phyloP scores from a whole-genome alignment of 805 yeast genomes.

The Saturnispora sanitii region DNA sequence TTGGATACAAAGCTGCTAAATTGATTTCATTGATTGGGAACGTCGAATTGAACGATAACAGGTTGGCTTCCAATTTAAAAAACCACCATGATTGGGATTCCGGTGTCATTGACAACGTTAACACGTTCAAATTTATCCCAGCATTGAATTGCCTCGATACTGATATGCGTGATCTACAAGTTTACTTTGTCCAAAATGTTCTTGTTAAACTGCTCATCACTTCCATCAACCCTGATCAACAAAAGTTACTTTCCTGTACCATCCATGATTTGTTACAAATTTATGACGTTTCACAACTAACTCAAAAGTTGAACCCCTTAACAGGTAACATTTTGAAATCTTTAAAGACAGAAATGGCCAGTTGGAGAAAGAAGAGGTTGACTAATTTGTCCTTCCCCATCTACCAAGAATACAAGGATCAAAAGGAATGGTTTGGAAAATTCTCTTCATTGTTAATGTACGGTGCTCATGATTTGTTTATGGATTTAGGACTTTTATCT shows the following conservation, averaged over 20 bases:
- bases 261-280: constrained; percentile 78
- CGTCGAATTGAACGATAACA: constrained; percentile 33
- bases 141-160: constrained; percentile 40
- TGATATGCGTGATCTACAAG: constrained; percentile 55
- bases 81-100: neutral
- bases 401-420: constrained; percentile 43
- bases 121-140: constrained; percentile 14
- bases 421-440: constrained; percentile 62
- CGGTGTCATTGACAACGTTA: constrained; percentile 10
- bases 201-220: constrained; percentile 86
- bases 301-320: constrained; percentile 44
- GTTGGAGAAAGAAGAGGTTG: constrained; percentile 41
- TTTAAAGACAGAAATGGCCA: constrained; percentile 45
- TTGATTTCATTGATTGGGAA: constrained; percentile 74
- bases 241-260: constrained; percentile 73
- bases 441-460: constrained; percentile 50
- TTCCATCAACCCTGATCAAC: constrained; percentile 77
- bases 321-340: constrained; percentile 71
- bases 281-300: constrained; percentile 32
- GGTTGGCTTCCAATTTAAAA: neutral
- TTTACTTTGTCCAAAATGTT: constrained; percentile 52
- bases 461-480: constrained; percentile 2
- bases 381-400: constrained; percentile 54
- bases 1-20: constrained; percentile 40
- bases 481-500: constrained; percentile 33